A percentile compares a stretch with the other conserved stretches of the same genome.
These are phyloP conservation scores for Debaryomycetaceae sp. DNA, from an alignment of 1,139 yeast species.

Conservation along the genomic window DNA sequence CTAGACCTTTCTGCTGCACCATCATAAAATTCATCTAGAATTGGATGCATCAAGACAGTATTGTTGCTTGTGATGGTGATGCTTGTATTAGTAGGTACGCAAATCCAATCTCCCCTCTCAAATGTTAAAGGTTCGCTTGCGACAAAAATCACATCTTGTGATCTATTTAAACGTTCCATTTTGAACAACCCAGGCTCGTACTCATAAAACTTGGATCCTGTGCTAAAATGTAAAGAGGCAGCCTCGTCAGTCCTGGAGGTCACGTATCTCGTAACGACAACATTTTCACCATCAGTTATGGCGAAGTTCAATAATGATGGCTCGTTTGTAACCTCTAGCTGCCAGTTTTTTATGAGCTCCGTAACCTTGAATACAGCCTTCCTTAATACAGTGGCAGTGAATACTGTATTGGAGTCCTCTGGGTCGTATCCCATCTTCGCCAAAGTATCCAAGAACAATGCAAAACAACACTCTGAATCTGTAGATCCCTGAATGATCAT, in stretches of 20 bases:
- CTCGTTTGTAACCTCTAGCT: conserved; percentile 43
- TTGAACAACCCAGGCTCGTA: conserved; percentile 85
- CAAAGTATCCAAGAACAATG: conserved; percentile 76
- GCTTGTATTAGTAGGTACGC: conserved; percentile 89
- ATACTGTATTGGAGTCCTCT: conserved; percentile 20
- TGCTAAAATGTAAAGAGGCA: conserved; percentile 90
- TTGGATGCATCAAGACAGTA: conserved; percentile 87
- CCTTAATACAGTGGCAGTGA: conserved; percentile 58
- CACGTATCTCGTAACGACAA: conserved; percentile 84
- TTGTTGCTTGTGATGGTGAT: conserved; percentile 75
- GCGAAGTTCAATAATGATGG: conserved; percentile 93
- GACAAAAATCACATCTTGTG: conserved; percentile 92
- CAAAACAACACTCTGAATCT: conserved; percentile 94
- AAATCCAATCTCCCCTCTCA: conserved; percentile 96
- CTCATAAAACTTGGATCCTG: conserved; percentile 89
- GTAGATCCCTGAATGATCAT: conserved; percentile 86
- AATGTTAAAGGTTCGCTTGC: conserved; percentile 96
- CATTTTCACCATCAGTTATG: conserved; percentile 88
- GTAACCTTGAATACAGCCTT: conserved; percentile 73
- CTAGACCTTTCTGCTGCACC: conserved; percentile 68
- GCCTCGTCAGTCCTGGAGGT: conserved; percentile 92
- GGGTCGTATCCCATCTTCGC: conserved; percentile 77
- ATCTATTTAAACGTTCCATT: conserved; percentile 90
- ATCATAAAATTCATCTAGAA: conserved; percentile 78
- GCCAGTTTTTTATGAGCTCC: conserved; percentile 70